Evolutionary conservation across 805 yeast species (phyloP), one percentile per base, ranked within the genome.

Genomic region (Lachancea sp.): DNA sequence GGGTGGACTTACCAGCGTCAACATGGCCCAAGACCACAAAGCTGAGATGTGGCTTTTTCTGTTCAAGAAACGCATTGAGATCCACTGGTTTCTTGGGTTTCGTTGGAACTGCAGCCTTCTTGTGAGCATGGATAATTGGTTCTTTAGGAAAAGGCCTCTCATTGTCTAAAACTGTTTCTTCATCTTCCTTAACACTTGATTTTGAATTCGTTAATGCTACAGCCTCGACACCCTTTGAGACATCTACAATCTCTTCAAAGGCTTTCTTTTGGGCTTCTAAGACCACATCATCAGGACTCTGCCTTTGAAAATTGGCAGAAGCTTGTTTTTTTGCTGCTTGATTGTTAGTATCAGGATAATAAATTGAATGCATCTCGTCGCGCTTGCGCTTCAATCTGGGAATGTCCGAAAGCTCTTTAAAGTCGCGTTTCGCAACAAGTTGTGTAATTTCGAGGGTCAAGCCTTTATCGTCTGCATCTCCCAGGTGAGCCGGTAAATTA

Each of bases 21-120:
- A 92, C 98, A 65, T 92, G 99, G 49, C 99, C 99, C 88, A 92
- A 83, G 67, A 92, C 94, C 50, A 94, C 89, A 57, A 92, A 83
- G 30, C 96, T 88, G 63, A 92, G 75, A 67, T 92, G 98, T 59
- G 92, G 97, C 64, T 89, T 90, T 48, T 87, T 85, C 43, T 90
- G 90, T 54, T 80, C 82, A 75, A 90, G 60, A 53, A 89, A 96
- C 40, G 74, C 76, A 47, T 85, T 80, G 41, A 88, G 74, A 50
- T 75, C 75, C 29, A 82, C 83, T 54, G 62, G 57, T 20, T 54
- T 49, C 36, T 52, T 54, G 35, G 60, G 65, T 39, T 56, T 57
- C n/a, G 59, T 56, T 13, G 60, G 58, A 18, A 46, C 52, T 0
- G 51, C 51, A 5, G 52, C 45, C 26, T 54, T 51, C 35, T 57